Base-by-base conservation (phyloP, 345 rosid genomes). In the Atalantia buxifolia region DNA sequence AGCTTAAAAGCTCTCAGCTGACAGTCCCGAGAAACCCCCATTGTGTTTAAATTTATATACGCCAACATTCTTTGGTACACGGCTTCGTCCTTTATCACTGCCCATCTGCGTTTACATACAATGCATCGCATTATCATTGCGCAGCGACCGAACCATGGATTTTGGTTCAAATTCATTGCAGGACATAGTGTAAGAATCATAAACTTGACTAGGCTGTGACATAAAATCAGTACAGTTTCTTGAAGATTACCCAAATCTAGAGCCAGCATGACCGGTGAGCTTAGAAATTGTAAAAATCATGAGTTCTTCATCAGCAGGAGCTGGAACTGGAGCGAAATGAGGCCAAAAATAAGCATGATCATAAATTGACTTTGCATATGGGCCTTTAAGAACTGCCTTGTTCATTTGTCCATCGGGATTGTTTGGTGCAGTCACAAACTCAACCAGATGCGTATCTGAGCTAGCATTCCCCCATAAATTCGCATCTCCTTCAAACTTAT, bases 331-430 rank as follows among this genome's bases (percentile, higher is more conserved):
- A 1, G 98, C 81, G 72, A 81, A 94, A 80, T 89, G 88, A 6
- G 97, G 97, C 97, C 97, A 92, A 38, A 86, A 94, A 65, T 94
- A 94, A 1, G 97, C 95, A 25, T 48, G 81, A 78, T 94, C 97
- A 64, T 92, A 65, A 9, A 94, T 82, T 57, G 79, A 55, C 83
- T 84, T 92, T 21, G 79, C 88, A 78, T 87, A 79, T 9, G 91
- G 79, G 27, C 90, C 97, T 3, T 81, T 50, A 68, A 94, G 87
- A 82, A 92, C 71, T 13, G 89, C 88, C 76, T 79, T 70, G 22
- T 89, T 89, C 69, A 83, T 36, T 70, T 76, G 79, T 9, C 97
- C 98, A 74, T 90, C 93, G 9, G 98, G 98, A 81, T 94, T 94
- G 84, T 90, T 91, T 0, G 98, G 98, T 57, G 95, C 84, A 30